Base-by-base conservation (phyloP, 1,139 yeast genomes). In the Yamadazyma atlantica region DNA sequence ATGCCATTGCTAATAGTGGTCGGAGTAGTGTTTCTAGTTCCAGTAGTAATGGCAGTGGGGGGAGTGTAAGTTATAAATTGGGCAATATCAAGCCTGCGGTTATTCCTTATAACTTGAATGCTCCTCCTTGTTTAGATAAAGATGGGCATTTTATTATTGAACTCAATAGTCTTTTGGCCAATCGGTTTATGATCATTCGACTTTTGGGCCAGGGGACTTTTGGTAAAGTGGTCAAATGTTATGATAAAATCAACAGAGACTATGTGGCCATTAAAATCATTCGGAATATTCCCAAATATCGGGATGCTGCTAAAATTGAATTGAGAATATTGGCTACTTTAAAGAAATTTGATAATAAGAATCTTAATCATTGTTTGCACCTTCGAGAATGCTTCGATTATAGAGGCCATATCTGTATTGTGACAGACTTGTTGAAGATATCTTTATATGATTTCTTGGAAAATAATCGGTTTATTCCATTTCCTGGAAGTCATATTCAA, bases 141-240 rank as follows among this genome's bases (percentile, higher is more conserved):
- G 89, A 87, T 46, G 96, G 96, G 0, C 94, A 89, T 59, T 88
- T 86, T 55, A 75, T 85, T 34, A 81, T 85, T 28, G 77, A 70
- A 39, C 62, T 72, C 11, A 79, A 81, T 43, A 80, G 81, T 32
- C 50, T 61, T 3, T 82, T 84, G 58, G 84, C 90, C 23, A 78
- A 83, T 48, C 69, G 95, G 35, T 82, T 84, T 51, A 62, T 78
- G 18, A 82, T 86, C 14, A 66, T 76, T 25, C 74, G 82, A 39
- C 66, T 88, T 37, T 67, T 94, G 43, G 99, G 99, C 16, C 97
- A 92, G 55, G 99, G 99, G 6, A 94, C 98, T 0, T 94, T 92
- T 67, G 98, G 98, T 14, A 92, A 90, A 57, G 99, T 94, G 11
- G 85, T 89, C 28, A 80, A 80, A 50, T 85, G 89, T 36, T 66